Evolutionary conservation across 257 asterid species (phyloP), one percentile per base, ranked within the genome.

Genomic region (Penstemon davidsonii): DNA sequence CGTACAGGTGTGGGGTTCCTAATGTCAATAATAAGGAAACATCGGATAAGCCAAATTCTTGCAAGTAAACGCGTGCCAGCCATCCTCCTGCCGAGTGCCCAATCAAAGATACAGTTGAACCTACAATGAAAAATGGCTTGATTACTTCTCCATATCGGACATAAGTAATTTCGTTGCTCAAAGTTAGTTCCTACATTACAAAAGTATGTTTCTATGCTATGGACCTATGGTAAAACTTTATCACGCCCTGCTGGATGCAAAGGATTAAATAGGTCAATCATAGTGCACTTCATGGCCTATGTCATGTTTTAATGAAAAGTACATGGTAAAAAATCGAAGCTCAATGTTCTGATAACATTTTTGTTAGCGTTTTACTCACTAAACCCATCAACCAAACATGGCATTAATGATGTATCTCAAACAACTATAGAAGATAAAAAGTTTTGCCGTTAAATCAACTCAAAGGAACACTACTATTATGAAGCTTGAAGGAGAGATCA

Each of bases 1-100:
- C 88, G 63, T 86, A 92, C 98, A 82, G 85, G 76, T 92, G 98
- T 2, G 98, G 98, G 36, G 97, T 90, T 77, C 98, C 98, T 75
- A 92, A 80, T 64, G 98, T 92, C 81, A 90, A 70, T 73, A 90
- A 67, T 62, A 92, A 70, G 67, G 96, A 85, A 76, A 86, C 75
- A 62, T 88, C 83, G 1, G 93, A 82, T 56, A 62, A 37, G 67
- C 91, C 92, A 25, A 80, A 86, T 68, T 92, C 96, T 80, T 92
- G 91, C 87, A 92, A 72, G 78, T 90, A 88, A 56, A 92, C 87
- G 59, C 98, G 91, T 60, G 87, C 98, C 52, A 92, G 85, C 98
- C 98, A 92, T 80, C 97, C 98, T 58, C 98, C 98, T 4, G 98
- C 97, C 60, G 98, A 92, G 80, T 90, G 97, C 51, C 97, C 98